Percentiles rank a stretch among this genome's conserved stretches.
phyloP scores from a whole-genome alignment of 2,329 filamentous ascomycete genomes.

The Trichoderma sp. region DNA sequence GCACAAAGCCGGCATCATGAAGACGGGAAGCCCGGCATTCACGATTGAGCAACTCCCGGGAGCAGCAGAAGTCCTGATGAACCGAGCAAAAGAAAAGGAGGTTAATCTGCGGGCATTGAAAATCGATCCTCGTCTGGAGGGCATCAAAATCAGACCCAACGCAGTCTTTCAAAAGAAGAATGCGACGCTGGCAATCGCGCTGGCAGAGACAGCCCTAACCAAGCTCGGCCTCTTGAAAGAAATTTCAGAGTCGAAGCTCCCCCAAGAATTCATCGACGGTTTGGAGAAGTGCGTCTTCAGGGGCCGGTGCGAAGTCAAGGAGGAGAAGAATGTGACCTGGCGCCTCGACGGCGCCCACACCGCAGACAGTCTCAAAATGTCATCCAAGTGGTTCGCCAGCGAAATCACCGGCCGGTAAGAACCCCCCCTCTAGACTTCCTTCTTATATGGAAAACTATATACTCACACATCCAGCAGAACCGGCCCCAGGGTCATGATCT shows the following conservation, averaged over 20 bases:
- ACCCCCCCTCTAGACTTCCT: background rate
- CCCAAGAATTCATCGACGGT: slow-evolving; percentile 65
- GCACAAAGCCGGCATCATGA: slow-evolving; percentile 73
- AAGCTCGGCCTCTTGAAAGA: slow-evolving; percentile 40
- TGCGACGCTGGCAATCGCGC: slow-evolving; percentile 49
- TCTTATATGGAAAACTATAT: background rate
- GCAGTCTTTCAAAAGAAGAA: slow-evolving; percentile 60
- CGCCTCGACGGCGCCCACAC: slow-evolving; percentile 94
- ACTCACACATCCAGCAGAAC: slow-evolving; percentile 24
- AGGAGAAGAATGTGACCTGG: slow-evolving; percentile 64
- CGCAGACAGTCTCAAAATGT: slow-evolving; percentile 78
- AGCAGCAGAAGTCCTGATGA: slow-evolving; percentile 44
- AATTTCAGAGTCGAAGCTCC: slow-evolving; percentile 39
- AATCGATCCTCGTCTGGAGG: slow-evolving; percentile 44
- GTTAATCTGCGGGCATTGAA: slow-evolving; percentile 47
- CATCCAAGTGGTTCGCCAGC: slow-evolving; percentile 74
- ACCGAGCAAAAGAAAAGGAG: slow-evolving; percentile 51
- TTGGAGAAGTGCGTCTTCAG: slow-evolving; percentile 73
- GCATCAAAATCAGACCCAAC: slow-evolving; percentile 49
- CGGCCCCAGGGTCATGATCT: slow-evolving; percentile 62
- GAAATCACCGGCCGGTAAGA: slow-evolving; percentile 39
- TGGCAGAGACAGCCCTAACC: slow-evolving; percentile 49
- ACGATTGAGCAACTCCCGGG: slow-evolving; percentile 50
- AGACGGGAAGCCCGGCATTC: slow-evolving; percentile 55
- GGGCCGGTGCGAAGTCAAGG: slow-evolving; percentile 69